Conservation (phyloP, 108 stramenopile species). For the Seminavis robusta region DNA sequence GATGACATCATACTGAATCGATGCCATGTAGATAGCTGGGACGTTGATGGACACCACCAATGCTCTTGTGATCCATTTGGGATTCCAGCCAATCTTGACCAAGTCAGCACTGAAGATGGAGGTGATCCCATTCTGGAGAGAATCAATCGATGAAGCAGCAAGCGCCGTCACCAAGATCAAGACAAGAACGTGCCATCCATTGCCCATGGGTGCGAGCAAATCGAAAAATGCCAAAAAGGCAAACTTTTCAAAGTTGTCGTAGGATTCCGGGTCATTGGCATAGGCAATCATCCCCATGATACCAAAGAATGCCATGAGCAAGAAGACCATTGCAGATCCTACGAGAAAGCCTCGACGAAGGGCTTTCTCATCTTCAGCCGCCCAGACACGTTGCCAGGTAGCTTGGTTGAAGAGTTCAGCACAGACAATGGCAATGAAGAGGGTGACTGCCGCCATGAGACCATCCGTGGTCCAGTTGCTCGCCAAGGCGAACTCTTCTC, state of each 20-base stretch:
- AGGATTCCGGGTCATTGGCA: conserved; percentile 64
- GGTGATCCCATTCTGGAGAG: conserved; percentile 69
- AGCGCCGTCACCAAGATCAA: conserved; percentile 67
- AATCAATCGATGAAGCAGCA: conserved; percentile 61
- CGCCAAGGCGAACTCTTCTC: conserved; percentile 55
- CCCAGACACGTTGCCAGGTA: conserved; percentile 79
- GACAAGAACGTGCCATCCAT: conserved; percentile 62
- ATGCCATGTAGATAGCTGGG: conserved; percentile 53
- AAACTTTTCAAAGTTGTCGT: conserved; percentile 56
- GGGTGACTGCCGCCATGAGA: conserved; percentile 54
- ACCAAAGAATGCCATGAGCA: conserved; percentile 84
- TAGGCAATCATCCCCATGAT: conserved; percentile 82
- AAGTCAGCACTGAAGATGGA: conserved; percentile 55
- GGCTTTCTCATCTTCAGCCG: conserved; percentile 49
- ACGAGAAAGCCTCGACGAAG: conserved; percentile 56
- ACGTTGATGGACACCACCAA: conserved; percentile 58
- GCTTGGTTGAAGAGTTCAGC: conserved; percentile 80
- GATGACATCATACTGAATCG: conserved; percentile 59
- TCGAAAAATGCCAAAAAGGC: conserved; percentile 72
- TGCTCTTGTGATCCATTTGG: conserved; percentile 34
- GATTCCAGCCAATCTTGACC: conserved; percentile 40
- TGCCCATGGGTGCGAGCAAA: conserved; percentile 48
- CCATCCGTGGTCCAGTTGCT: conserved; percentile 67
- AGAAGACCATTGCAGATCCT: conserved; percentile 52
- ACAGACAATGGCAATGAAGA: conserved; percentile 58